Evolutionary conservation across 805 yeast species (phyloP), one percentile per base, ranked within the genome.

Genomic region (Pichia phayaonensis): DNA sequence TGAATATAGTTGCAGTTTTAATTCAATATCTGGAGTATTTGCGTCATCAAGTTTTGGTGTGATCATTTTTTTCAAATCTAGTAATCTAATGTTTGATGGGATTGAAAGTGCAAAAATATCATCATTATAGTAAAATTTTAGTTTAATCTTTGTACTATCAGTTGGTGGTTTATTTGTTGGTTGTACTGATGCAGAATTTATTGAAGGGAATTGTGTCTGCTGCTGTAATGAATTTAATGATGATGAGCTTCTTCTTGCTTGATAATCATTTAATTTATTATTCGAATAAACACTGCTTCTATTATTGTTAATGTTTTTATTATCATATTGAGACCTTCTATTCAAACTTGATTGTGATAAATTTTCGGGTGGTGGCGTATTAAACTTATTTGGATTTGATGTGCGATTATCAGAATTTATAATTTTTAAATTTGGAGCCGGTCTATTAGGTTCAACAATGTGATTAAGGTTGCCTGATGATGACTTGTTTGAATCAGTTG

Each of bases 51-150:
- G 56, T 41, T 68, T 58, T 2, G 69, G 64, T 27, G 61, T 49
- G 8, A 67, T 59, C 21, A 56, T 22, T 22, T 53, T 54, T 49
- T 62, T 66, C 44, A 69, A 50, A 1, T 61, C 62, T 2, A 43
- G 31, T 15, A 68, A 48, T 2, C 57, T 50, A 13, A 60, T 55
- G 39, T 57, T 57, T 3, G 59, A 58, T 4, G 61, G 53, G n/a
- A 68, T 64, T 12, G 59, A 59, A 24, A 86, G 72, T 1, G 89
- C 94, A 70, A 86, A 86, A 16, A 86, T 86, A 61, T 86, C 95
- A 59, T 85, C 94, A 52, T 81, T 83, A 60, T 80, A 85, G 63
- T 83, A 86, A 60, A 86, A 84, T 63, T 86, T 86, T 47, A 86
- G 77, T 64, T 86, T 86, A 20, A 72, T 68, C 58, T 79, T 79